A percentile compares a stretch with the other conserved stretches of the same genome.
phyloP scores from a whole-genome alignment of 805 yeast genomes.

The Lipomyces lipofer region DNA sequence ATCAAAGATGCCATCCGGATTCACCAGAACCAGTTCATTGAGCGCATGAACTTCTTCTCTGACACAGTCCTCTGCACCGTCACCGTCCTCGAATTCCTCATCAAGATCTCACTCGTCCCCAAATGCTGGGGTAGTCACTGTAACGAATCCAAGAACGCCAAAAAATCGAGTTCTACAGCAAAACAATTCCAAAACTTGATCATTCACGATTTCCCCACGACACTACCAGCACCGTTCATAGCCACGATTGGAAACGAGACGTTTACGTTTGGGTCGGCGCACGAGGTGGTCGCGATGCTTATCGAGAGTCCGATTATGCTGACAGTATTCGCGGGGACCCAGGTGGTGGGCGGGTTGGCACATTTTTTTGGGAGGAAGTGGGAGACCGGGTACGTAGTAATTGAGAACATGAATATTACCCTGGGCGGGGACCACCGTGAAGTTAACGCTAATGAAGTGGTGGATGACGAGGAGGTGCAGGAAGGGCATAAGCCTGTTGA shows the following conservation, averaged over 20 bases:
- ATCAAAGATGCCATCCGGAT: no score
- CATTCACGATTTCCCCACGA: background rate
- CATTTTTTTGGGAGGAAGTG: background rate
- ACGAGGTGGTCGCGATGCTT: background rate
- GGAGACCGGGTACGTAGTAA: background rate
- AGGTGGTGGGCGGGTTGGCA: background rate
- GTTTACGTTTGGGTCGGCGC: background rate
- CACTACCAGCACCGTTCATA: background rate
- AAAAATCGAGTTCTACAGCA: no score
- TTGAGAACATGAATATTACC: background rate
- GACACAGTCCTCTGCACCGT: conserved; percentile 4
- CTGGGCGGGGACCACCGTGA: background rate
- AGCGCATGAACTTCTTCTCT: conserved; percentile 1
- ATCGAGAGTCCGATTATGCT: background rate
- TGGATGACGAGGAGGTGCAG: background rate
- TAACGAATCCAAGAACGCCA: background rate
- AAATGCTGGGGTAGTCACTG: background rate
- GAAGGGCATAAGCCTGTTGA: background rate
- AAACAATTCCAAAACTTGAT: no score
- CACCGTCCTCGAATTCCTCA: conserved; percentile 2
- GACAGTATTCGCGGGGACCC: background rate
- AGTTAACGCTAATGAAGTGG: no score
- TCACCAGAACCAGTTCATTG: no score
- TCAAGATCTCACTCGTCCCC: background rate
- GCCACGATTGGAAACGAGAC: background rate